phyloP scores from a whole-genome alignment of 805 yeast genomes.

The Yamadazyma laniorum region DNA sequence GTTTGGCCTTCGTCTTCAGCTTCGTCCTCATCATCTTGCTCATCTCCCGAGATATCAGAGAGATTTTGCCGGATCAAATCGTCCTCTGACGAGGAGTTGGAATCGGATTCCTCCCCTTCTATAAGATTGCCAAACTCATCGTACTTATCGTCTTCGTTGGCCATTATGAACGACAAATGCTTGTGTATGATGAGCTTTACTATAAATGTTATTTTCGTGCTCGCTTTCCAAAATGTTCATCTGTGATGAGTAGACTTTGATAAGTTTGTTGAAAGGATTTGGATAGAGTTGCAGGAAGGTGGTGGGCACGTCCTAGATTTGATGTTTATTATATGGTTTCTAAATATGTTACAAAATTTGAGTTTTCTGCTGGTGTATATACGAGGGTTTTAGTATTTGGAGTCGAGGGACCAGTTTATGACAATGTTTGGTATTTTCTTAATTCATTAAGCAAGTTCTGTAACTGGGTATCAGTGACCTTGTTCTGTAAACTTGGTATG shows the following conservation, averaged over 20 bases:
- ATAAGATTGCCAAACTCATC: slow-evolving; percentile 81
- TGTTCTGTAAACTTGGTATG: slow-evolving; percentile 80
- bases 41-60: slow-evolving; percentile 11
- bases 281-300: not conserved
- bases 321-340: no score
- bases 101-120: slow-evolving; percentile 47
- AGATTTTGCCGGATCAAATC: slow-evolving; percentile 4
- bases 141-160: slow-evolving; percentile 63
- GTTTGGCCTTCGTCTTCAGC: slow-evolving; percentile 5
- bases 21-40: slow-evolving; percentile 12
- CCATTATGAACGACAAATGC: not conserved
- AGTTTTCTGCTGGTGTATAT: no score
- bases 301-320: not conserved
- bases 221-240: no score
- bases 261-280: not conserved
- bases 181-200: no score
- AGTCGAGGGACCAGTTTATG: no score
- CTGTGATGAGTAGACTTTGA: no score
- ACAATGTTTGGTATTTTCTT: slow-evolving; percentile 52
- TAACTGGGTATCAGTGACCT: slow-evolving; percentile 82
- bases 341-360: no score
- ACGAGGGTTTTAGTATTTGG: no score
- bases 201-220: no score
- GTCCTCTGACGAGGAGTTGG: slow-evolving; percentile 1
- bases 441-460: slow-evolving; percentile 86